Evolutionary conservation across 139 green algal genomes (phyloP), one percentile per base, ranked within the genome.

Genomic region (Chlorella sp.): DNA sequence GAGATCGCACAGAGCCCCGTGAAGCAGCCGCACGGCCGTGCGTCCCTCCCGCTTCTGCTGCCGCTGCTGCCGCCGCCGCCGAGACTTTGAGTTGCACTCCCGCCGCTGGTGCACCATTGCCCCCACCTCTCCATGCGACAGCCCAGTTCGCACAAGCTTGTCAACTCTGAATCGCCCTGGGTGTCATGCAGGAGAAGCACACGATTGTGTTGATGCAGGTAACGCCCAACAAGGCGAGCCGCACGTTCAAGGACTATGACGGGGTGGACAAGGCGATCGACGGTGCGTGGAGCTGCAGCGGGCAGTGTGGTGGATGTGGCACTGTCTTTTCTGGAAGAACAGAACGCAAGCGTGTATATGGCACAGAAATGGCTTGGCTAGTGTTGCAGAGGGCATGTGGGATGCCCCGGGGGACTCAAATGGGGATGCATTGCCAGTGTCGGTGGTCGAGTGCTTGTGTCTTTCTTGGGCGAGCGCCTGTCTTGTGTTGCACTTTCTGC

Each of bases 131-230:
- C 64, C 60, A 14, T 68, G 14, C 60, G 15, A 14, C 64, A 26
- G 7, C 7, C 24, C 64, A 26, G 21, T 71, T 28, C 11, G 11
- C 64, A 26, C 22, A 18, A 14, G 15, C 15, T 18, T 18, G 60
- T 18, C 60, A 18, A 68, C 60, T 14, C 60, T 68, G 15, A 18
- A 68, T 18, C 60, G 60, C 64, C 64, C 21, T 71, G 5, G 5
- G 19, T 73, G 30, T 36, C 30, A 1, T 40, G 61, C 84, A 88
- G 84, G 68, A 88, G 26, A 80, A 88, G 82, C 93, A 95, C 85
- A 95, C 93, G 15, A 95, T 95, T 61, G 16, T 95, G 15, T 83
- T 95, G 36, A 37, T 95, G 40, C 92, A 95, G 89, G 71, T 88
- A 11, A 84, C 71, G 37, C 48, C 83, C 11, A 83, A 91, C 73